Evolutionary conservation across 768 basidiomycete genomes (phyloP).

Genomic region (Pisolithus tinctorius): DNA sequence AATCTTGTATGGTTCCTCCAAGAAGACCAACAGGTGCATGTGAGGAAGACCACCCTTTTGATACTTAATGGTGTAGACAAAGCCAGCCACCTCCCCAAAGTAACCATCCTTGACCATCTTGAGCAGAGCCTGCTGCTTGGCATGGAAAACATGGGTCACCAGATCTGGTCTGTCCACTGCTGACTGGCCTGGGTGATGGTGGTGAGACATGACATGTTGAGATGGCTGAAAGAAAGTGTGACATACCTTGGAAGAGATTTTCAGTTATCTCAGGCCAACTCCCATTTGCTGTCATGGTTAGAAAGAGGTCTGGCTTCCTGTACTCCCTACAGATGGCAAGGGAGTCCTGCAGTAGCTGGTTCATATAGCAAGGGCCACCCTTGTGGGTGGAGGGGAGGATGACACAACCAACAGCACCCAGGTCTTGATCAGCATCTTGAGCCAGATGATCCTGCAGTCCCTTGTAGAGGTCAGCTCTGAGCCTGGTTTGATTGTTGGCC

Average conservation of each 20-base stretch:
- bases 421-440: constrained; percentile 25
- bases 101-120: constrained; percentile 32
- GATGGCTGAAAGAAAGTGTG: too few relatives aligned
- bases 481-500: constrained; percentile 24
- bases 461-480: constrained; percentile 30
- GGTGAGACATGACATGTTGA: too few relatives aligned
- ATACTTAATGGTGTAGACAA: constrained; percentile 50
- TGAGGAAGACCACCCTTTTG: constrained; percentile 54
- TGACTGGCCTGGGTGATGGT: too few relatives aligned
- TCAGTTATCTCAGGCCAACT: constrained; percentile 40
- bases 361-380: constrained; percentile 38
- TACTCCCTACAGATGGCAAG: constrained; percentile 37
- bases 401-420: constrained; percentile 9
- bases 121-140: constrained; percentile 33
- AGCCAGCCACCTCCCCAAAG: constrained; percentile 36
- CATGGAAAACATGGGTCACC: constrained; percentile 38
- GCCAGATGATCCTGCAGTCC: constrained; percentile 28
- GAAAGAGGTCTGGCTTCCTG: constrained; percentile 14
- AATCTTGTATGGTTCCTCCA: constrained; percentile 29
- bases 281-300: constrained; percentile 47
- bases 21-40: constrained; percentile 42
- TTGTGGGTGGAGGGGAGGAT: constrained; percentile 37
- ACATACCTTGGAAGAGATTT: constrained; percentile 29
- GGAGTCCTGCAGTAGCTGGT: constrained; percentile 37
- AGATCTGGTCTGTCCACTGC: too few relatives aligned